Evolutionary conservation across 2,329 filamentous ascomycete species (phyloP).

Genomic region (Fusarium praegraminearum): DNA sequence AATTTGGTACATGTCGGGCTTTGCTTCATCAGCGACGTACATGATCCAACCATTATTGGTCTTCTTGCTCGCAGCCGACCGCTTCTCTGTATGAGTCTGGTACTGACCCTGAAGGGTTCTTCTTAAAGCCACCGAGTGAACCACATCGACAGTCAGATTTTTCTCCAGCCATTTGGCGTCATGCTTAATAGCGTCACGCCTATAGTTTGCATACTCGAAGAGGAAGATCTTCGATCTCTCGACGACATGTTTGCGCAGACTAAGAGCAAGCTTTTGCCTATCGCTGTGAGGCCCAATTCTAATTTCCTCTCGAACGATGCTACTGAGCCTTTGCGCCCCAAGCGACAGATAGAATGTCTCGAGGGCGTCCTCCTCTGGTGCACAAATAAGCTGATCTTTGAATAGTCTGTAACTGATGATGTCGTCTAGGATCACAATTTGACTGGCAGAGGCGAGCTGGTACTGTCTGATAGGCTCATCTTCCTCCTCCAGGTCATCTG

Average conservation of each 20-base stretch:
- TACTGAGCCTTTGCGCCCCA: slow-evolving; percentile 81
- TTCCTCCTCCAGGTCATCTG: slow-evolving; percentile 68
- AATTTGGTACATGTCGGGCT: slow-evolving; percentile 90
- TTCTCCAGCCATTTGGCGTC: slow-evolving; percentile 93
- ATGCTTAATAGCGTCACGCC: slow-evolving; percentile 81
- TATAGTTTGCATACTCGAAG: slow-evolving; percentile 78
- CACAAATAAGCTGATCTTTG: slow-evolving; percentile 84
- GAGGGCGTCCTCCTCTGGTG: slow-evolving; percentile 88
- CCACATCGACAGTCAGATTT: slow-evolving; percentile 81
- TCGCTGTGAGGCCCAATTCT: slow-evolving; percentile 74
- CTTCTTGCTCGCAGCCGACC: slow-evolving; percentile 75
- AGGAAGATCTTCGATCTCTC: slow-evolving; percentile 92
- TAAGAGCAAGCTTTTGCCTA: slow-evolving; percentile 76
- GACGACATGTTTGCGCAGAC: slow-evolving; percentile 82
- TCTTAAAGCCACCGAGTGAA: slow-evolving; percentile 81
- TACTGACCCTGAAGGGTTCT: slow-evolving; percentile 79
- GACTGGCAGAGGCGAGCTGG: slow-evolving; percentile 76
- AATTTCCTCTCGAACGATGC: slow-evolving; percentile 81
- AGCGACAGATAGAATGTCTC: slow-evolving; percentile 88
- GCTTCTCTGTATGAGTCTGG: slow-evolving; percentile 78
- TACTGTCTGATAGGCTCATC: slow-evolving; percentile 79
- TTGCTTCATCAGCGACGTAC: slow-evolving; percentile 77
- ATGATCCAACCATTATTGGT: slow-evolving; percentile 70
- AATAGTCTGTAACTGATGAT: slow-evolving; percentile 91
- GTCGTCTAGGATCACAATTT: slow-evolving; percentile 86